phyloP scores from a whole-genome alignment of 139 green algal species.

The Nannochloris sp. region DNA sequence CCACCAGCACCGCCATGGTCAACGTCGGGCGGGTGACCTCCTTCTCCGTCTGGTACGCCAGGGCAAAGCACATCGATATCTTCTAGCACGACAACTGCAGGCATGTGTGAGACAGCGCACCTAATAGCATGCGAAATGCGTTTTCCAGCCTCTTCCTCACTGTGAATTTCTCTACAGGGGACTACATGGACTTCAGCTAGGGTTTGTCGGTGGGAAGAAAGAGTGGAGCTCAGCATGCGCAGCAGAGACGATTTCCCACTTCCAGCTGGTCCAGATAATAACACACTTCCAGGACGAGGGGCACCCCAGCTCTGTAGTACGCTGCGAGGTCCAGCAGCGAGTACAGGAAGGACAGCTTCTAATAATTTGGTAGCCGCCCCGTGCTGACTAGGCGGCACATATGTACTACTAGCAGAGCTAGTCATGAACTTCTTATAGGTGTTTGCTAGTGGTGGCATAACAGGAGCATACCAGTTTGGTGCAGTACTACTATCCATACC shows the following conservation, averaged over 20 bases:
- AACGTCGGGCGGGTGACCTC: slow-evolving; percentile 1
- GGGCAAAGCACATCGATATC: slow-evolving; percentile 69
- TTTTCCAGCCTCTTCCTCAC: slow-evolving; percentile 15
- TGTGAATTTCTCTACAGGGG: slow-evolving; percentile 37
- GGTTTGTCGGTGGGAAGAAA: slow-evolving; percentile 20
- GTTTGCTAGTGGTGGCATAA: too few species aligned
- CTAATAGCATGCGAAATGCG: slow-evolving; percentile 21
- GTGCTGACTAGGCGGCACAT: not conserved
- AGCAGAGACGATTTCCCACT: slow-evolving; percentile 49
- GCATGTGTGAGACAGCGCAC: slow-evolving; percentile 46
- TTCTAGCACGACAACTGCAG: slow-evolving; percentile 73
- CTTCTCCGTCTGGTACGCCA: not conserved
- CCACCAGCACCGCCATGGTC: slow-evolving; percentile 9
- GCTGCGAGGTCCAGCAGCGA: slow-evolving; percentile 15
- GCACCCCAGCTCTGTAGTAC: slow-evolving; percentile 26
- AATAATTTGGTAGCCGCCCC: not conserved
- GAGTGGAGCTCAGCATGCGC: slow-evolving; percentile 7
- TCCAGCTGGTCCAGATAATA: slow-evolving; percentile 43
- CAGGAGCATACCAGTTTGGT: too few species aligned
- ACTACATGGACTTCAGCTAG: slow-evolving; percentile 34
- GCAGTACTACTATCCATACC: too few species aligned
- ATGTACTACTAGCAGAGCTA: too few species aligned
- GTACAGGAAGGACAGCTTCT: slow-evolving; percentile 13
- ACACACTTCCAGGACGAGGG: slow-evolving; percentile 33
- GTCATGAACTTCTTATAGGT: too few species aligned